These are phyloP conservation scores for Penstemon eatonii DNA, from an alignment of 257 asterid species.

Conservation along the genomic window DNA sequence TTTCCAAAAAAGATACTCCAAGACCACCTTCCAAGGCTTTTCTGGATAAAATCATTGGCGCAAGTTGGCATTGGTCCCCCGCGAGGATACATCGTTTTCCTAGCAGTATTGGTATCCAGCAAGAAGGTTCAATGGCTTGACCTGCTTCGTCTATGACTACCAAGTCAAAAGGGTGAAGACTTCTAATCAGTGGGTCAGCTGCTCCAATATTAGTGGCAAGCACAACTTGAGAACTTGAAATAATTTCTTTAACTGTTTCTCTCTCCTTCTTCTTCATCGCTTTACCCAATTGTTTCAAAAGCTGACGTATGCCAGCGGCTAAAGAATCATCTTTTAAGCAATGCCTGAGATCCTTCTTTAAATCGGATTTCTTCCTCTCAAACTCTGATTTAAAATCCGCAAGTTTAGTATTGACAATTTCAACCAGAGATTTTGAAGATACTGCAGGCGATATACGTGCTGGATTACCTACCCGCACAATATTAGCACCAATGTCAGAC, in stretches of 20 bases:
- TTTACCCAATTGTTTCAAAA: conserved; percentile 89
- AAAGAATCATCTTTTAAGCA: conserved; percentile 91
- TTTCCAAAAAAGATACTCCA: conserved; percentile 77
- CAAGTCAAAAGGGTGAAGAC: conserved; percentile 71
- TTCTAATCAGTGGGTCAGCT: conserved; percentile 88
- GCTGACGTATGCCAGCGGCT: conserved; percentile 98
- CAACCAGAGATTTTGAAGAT: conserved; percentile 81
- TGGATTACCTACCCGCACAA: conserved; percentile 93
- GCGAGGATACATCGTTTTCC: conserved; percentile 96
- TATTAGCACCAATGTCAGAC: conserved; percentile 59
- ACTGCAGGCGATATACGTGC: conserved; percentile 82
- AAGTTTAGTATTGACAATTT: conserved; percentile 73
- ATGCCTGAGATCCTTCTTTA: conserved; percentile 80
- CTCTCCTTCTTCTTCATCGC: conserved; percentile 90
- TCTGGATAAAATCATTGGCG: conserved; percentile 91
- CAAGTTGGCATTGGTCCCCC: conserved; percentile 92
- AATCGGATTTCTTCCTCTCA: conserved; percentile 84
- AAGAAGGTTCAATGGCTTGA: conserved; percentile 96
- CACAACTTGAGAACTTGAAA: conserved; percentile 81
- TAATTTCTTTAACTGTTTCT: conserved; percentile 79
- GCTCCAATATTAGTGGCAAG: conserved; percentile 94
- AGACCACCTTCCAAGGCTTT: conserved; percentile 92
- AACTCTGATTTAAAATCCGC: conserved; percentile 71
- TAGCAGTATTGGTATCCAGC: conserved; percentile 93
- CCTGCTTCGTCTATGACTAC: conserved; percentile 94